Evolutionary conservation across 208 protist species (phyloP).

Genomic region (Trypanosoma lewisi): DNA sequence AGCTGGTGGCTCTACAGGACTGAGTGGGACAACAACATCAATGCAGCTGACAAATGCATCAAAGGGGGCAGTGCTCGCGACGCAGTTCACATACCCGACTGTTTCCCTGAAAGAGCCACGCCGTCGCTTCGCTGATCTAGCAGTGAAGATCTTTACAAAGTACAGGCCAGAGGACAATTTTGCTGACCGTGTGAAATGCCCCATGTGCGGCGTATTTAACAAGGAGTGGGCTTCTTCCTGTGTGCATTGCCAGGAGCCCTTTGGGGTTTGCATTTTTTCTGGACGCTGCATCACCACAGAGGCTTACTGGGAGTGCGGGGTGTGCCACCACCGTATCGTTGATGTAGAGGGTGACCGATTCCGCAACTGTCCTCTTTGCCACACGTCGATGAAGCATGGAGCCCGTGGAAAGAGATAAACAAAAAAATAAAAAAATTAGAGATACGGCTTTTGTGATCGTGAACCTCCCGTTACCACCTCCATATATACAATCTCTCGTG

Average conservation of each 20-base stretch:
- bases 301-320: conserved; percentile 73
- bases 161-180: conserved; percentile 84
- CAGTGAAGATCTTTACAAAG: conserved; percentile 89
- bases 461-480: no score
- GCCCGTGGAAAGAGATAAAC: conserved; percentile 24
- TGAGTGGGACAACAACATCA: conserved; percentile 66
- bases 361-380: conserved; percentile 92
- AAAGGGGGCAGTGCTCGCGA: conserved; percentile 40
- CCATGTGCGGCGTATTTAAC: conserved; percentile 81
- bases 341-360: conserved; percentile 70
- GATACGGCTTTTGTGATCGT: no score
- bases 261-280: conserved; percentile 85
- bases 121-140: conserved; percentile 88
- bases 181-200: conserved; percentile 71
- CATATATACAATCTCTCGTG: no score
- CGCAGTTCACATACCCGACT: conserved; percentile 70
- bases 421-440: background rate
- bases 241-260: conserved; percentile 76
- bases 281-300: conserved; percentile 74
- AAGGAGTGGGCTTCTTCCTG: conserved; percentile 90
- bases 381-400: conserved; percentile 68
- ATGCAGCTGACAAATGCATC: conserved; percentile 77
- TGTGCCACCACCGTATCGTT: conserved; percentile 84
- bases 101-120: conserved; percentile 65
- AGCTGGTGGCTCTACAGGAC: conserved; percentile 30